Conservation (phyloP, 73 alveolate species). For the Paramecium pentaurelia region DNA sequence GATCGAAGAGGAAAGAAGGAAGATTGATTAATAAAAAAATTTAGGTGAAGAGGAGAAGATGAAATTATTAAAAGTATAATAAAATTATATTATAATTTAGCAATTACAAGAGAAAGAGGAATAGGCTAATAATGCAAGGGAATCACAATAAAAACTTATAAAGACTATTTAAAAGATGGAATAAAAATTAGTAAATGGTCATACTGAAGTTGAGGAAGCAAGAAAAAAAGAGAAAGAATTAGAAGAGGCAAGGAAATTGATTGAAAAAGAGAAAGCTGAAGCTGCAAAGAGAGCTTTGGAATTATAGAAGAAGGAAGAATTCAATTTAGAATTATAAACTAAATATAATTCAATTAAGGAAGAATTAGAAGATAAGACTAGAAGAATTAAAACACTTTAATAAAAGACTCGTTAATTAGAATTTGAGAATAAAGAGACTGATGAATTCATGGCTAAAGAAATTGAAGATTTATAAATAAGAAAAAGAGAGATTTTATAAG, state of each 20-base stretch:
- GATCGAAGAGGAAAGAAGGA: slow-evolving; percentile 67
- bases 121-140: slow-evolving; percentile 67
- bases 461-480: slow-evolving; percentile 76
- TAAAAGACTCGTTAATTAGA: slow-evolving; percentile 62
- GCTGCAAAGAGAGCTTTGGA: slow-evolving; percentile 60
- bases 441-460: slow-evolving; percentile 75
- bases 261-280: slow-evolving; percentile 68
- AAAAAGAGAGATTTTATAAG: slow-evolving; percentile 72
- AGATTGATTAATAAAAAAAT: slow-evolving; percentile 70
- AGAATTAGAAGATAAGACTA: slow-evolving; percentile 75
- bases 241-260: slow-evolving; percentile 69
- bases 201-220: slow-evolving; percentile 81
- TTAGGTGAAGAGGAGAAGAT: slow-evolving; percentile 77
- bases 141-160: slow-evolving; percentile 68
- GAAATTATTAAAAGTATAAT: slow-evolving; percentile 72
- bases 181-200: slow-evolving; percentile 77
- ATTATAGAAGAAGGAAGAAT: slow-evolving; percentile 68
- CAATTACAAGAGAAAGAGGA: slow-evolving; percentile 76
- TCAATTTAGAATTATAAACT: slow-evolving; percentile 63
- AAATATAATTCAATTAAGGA: slow-evolving; percentile 69
- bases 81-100: slow-evolving; percentile 60
- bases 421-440: slow-evolving; percentile 72
- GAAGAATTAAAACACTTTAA: slow-evolving; percentile 69
- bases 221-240: slow-evolving; percentile 81
- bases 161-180: slow-evolving; percentile 84